phyloP scores from a whole-genome alignment of 768 basidiomycete genomes.

The Psilocybe tampanensis region DNA sequence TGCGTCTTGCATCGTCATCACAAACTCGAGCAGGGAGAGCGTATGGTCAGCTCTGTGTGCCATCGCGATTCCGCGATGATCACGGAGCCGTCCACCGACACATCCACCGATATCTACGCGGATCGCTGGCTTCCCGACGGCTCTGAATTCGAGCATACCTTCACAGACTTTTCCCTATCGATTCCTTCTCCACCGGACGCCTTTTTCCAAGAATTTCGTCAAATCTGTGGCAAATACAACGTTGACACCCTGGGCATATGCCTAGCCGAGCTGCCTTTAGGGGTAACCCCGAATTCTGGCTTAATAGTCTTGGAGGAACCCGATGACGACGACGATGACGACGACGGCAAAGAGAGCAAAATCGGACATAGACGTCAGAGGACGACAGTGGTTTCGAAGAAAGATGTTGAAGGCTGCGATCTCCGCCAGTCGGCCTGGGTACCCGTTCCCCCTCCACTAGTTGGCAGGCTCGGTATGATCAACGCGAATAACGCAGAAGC shows the following conservation, averaged over 20 bases:
- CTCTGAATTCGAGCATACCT: neutral
- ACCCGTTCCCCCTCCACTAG: no score
- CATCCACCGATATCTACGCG: neutral
- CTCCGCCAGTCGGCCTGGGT: neutral
- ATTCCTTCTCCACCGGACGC: neutral
- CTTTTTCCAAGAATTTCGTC: neutral
- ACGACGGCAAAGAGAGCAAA: no score
- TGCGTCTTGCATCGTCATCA: neutral
- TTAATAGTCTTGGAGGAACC: neutral
- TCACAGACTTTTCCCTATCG: neutral
- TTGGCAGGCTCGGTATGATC: no score
- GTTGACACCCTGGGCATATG: neutral
- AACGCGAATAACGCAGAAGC: no score
- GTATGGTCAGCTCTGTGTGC: neutral
- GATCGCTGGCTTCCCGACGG: neutral
- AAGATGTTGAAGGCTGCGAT: neutral
- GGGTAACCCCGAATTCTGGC: neutral
- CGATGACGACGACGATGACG: neutral
- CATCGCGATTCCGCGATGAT: neutral
- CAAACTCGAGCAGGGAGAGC: neutral
- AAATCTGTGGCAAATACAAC: neutral
- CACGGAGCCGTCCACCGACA: neutral
- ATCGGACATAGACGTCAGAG: neutral
- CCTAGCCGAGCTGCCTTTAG: neutral
- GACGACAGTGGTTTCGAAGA: neutral